Evolutionary conservation across 2,329 filamentous ascomycete genomes (phyloP).

Genomic region (Talaromyces sp.): DNA sequence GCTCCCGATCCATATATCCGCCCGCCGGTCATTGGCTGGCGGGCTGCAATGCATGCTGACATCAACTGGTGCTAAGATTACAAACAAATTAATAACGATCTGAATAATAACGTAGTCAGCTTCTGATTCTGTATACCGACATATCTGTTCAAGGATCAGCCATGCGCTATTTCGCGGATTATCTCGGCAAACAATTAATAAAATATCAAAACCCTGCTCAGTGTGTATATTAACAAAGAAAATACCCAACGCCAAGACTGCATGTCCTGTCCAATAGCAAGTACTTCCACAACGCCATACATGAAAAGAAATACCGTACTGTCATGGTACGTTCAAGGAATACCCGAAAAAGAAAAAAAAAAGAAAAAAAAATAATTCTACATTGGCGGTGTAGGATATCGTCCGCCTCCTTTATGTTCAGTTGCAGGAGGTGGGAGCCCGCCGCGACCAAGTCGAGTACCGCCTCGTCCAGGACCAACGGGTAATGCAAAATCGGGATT

Average conservation of each 20-base stretch:
- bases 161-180: neutral
- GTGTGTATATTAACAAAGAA: neutral
- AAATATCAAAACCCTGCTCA: neutral
- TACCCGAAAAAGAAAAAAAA: neutral
- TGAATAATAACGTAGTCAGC: too few relatives aligned
- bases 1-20: neutral
- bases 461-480: conserved; percentile 17
- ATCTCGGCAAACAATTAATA: neutral
- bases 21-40: neutral
- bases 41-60: neutral
- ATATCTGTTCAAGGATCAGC: neutral
- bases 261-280: neutral
- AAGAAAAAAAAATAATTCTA: neutral
- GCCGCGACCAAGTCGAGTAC: conserved; percentile 11
- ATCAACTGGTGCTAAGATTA: neutral
- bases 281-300: neutral
- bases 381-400: neutral
- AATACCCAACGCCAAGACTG: neutral
- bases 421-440: conserved; percentile 15
- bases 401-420: conserved; percentile 2
- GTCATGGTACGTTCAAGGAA: neutral
- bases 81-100: too few relatives aligned
- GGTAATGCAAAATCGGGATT: conserved; percentile 86
- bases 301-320: neutral
- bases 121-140: neutral